phyloP scores from a whole-genome alignment of 768 basidiomycete species.

The Lentinula boryana region DNA sequence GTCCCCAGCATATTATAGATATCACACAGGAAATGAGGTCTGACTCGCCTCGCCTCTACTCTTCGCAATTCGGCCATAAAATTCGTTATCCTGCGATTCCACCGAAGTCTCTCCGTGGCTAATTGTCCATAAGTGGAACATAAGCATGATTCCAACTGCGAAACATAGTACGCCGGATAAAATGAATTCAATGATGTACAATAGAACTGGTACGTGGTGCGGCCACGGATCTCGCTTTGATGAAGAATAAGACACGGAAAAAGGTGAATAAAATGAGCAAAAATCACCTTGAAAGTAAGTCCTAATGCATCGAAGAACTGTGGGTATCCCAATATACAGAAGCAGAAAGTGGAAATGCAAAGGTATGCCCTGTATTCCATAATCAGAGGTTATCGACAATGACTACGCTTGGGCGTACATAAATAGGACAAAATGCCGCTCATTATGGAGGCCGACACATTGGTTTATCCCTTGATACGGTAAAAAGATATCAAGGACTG shows the following conservation, averaged over 20 bases:
- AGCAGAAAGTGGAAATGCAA: constrained; percentile 59
- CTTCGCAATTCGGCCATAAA: constrained; percentile 67
- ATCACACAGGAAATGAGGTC: background rate
- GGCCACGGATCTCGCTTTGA: constrained; percentile 40
- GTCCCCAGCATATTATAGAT: no score
- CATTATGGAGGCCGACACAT: constrained; percentile 94
- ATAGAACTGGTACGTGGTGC: constrained; percentile 57
- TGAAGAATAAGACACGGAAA: background rate
- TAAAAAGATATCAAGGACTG: background rate
- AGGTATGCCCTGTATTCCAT: constrained; percentile 63
- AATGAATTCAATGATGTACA: constrained; percentile 72
- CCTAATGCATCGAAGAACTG: constrained; percentile 56
- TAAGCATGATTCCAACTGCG: constrained; percentile 65
- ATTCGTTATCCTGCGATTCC: constrained; percentile 81
- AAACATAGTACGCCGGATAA: constrained; percentile 70
- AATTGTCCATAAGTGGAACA: constrained; percentile 71
- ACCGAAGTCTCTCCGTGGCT: constrained; percentile 80
- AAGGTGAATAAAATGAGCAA: background rate
- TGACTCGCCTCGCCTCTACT: constrained; percentile 58
- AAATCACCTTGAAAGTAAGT: constrained; percentile 37
- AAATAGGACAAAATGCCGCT: constrained; percentile 94
- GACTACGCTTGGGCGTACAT: constrained; percentile 48
- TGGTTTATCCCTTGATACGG: constrained; percentile 79
- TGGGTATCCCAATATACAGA: constrained; percentile 57
- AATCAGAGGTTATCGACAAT: background rate